Percentiles rank a stretch among this genome's conserved stretches.
Conservation (phyloP, 2,329 filamentous ascomycete species). For the Coniella lustricola region DNA sequence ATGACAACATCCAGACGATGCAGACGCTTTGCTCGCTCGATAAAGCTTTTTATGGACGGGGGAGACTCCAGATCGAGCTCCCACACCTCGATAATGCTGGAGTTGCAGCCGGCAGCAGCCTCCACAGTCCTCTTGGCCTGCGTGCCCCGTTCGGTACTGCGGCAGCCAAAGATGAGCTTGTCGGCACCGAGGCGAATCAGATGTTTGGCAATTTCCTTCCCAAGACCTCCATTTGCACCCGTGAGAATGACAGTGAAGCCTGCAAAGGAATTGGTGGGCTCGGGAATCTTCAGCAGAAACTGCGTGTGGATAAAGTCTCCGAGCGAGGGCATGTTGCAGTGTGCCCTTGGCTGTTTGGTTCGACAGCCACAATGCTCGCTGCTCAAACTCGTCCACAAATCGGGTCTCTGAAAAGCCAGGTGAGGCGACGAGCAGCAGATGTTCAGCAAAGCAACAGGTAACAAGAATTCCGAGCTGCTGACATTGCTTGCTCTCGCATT, state of each 20-base stretch:
- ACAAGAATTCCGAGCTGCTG: no score
- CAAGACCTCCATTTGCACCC: slow-evolving; percentile 19
- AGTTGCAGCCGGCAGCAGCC: slow-evolving; percentile 17
- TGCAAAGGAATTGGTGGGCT: slow-evolving; percentile 13
- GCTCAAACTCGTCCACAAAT: no score
- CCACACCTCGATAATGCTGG: slow-evolving; percentile 29
- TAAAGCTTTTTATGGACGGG: slow-evolving; percentile 28
- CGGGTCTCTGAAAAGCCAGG: no score
- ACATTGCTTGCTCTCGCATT: no score
- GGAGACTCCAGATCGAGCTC: slow-evolving; percentile 33
- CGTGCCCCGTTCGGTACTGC: slow-evolving; percentile 24
- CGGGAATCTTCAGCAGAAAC: slow-evolving; percentile 13
- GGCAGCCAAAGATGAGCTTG: slow-evolving; percentile 33
- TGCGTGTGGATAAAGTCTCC: slow-evolving; percentile 11
- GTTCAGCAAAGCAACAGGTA: no score
- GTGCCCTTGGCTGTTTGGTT: no score
- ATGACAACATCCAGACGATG: slow-evolving; percentile 28
- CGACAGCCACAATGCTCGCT: no score
- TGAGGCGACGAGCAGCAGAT: no score
- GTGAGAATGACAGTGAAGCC: slow-evolving; percentile 18
- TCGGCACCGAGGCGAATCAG: slow-evolving; percentile 23
- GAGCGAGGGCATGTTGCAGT: no score
- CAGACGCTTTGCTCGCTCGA: slow-evolving; percentile 21
- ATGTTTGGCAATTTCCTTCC: slow-evolving; percentile 19
- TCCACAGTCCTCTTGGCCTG: slow-evolving; percentile 23